A percentile compares a stretch with the other conserved stretches of the same genome.
phyloP scores from a whole-genome alignment of 169 alveolate genomes.

The Babesia ovis region DNA sequence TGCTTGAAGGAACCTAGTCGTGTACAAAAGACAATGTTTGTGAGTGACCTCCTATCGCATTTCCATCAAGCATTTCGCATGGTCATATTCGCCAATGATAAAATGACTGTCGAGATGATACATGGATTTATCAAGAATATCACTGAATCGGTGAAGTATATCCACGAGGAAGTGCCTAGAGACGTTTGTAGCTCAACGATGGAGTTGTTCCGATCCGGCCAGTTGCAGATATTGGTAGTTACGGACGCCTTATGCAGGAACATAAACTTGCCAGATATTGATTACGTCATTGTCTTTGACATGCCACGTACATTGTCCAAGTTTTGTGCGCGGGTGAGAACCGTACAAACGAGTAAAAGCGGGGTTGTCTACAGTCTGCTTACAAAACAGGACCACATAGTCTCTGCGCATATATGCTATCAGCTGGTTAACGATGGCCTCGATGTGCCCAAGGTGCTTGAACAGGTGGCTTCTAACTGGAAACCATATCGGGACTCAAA shows the following conservation, averaged over 20 bases:
- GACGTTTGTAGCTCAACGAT: background rate
- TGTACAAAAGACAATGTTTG: conserved; percentile 16
- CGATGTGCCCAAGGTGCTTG: conserved; percentile 1
- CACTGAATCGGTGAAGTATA: conserved; percentile 8
- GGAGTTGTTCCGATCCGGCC: background rate
- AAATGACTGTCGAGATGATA: conserved; percentile 9
- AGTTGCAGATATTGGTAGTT: conserved; percentile 9
- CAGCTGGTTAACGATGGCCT: conserved; percentile 10
- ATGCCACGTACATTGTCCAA: conserved; percentile 21
- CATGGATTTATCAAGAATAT: background rate
- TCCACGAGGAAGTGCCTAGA: conserved; percentile 3
- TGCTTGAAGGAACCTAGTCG: conserved; percentile 29
- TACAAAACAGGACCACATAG: conserved; percentile 12
- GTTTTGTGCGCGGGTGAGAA: background rate
- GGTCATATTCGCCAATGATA: conserved; percentile 26
- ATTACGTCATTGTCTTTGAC: conserved; percentile 24
- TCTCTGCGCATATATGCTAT: conserved; percentile 7
- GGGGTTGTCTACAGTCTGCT: conserved; percentile 9
- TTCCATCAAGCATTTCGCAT: conserved; percentile 34
- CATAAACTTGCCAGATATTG: background rate
- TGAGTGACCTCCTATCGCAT: conserved; percentile 25
- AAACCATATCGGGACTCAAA: conserved; percentile 19
- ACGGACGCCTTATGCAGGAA: conserved; percentile 1
- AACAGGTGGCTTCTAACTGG: conserved; percentile 20
- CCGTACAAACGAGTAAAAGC: background rate